phyloP scores from a whole-genome alignment of 2,329 filamentous ascomycete species.

The Claviceps spartinae region DNA sequence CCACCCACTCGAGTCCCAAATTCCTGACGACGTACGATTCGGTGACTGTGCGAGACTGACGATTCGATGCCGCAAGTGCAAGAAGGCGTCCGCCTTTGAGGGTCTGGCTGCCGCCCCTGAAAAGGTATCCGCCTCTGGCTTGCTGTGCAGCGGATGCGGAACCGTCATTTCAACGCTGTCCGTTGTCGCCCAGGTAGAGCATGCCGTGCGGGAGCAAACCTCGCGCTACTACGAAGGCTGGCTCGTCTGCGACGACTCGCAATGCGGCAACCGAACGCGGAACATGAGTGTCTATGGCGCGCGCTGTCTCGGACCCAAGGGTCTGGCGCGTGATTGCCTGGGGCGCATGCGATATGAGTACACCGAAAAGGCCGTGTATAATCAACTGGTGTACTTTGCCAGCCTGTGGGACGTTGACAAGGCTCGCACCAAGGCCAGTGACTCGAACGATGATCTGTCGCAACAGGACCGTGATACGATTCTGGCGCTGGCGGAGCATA shows the following conservation, averaged over 20 bases:
- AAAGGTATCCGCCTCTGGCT: conserved; percentile 56
- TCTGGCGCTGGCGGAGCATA: conserved; percentile 63
- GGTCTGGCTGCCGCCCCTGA: conserved; percentile 50
- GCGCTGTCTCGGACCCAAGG: conserved; percentile 75
- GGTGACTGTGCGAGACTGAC: conserved; percentile 62
- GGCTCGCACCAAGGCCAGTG: conserved; percentile 41
- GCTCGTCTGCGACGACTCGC: conserved; percentile 79
- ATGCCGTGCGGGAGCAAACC: conserved; percentile 64
- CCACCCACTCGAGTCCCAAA: conserved; percentile 84
- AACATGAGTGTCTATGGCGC: conserved; percentile 90
- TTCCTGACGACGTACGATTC: conserved; percentile 84
- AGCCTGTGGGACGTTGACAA: conserved; percentile 83
- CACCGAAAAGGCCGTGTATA: conserved; percentile 81
- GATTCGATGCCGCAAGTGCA: conserved; percentile 73
- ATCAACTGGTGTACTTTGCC: conserved; percentile 81
- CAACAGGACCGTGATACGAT: conserved; percentile 51
- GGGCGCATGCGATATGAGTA: conserved; percentile 85
- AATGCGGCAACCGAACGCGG: conserved; percentile 74
- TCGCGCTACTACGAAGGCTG: conserved; percentile 84
- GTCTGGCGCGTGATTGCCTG: conserved; percentile 69
- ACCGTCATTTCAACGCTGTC: conserved; percentile 54
- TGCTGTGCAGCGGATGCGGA: conserved; percentile 60
- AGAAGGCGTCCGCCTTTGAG: conserved; percentile 57
- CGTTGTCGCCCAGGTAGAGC: conserved; percentile 76
- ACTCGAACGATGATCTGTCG: conserved; percentile 26